A percentile compares a stretch with the other conserved stretches of the same genome.
These are phyloP conservation scores for Hanseniaspora gamundiae DNA, from an alignment of 1,139 yeast species.

Conservation along the genomic window DNA sequence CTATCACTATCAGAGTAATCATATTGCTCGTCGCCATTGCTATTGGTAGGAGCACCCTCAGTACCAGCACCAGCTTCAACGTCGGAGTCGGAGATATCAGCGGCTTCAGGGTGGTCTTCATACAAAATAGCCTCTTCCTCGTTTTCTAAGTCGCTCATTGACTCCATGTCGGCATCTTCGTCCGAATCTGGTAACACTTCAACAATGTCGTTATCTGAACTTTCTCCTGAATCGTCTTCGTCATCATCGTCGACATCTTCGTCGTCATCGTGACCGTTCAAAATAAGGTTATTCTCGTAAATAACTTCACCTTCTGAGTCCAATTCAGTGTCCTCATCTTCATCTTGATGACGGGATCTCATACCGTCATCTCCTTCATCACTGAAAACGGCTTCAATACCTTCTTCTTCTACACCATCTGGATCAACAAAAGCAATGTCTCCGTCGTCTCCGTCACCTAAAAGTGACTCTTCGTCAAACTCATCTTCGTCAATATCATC, in stretches of 20 bases:
- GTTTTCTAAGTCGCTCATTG: constrained; percentile 13
- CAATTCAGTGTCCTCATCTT: constrained; percentile 5
- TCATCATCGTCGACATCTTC: constrained; percentile 18
- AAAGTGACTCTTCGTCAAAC: constrained; percentile 29
- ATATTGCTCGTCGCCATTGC: constrained; percentile 15
- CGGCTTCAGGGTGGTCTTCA: constrained; percentile 26
- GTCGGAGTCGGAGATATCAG: constrained; percentile 18
- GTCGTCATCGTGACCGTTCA: constrained; percentile 7
- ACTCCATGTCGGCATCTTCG: constrained; percentile 22
- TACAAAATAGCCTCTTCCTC: constrained; percentile 14
- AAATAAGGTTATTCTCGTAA: constrained; percentile 2
- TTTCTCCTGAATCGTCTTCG: constrained; percentile 14
- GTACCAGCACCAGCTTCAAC: constrained; percentile 19
- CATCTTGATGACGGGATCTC: constrained; percentile 15
- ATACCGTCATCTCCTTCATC: constrained; percentile 25
- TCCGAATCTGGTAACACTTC: constrained; percentile 18
- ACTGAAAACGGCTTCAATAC: constrained; percentile 32
- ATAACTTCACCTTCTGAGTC: constrained; percentile 1
- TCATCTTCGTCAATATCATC: constrained; percentile 62
- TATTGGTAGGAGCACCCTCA: constrained; percentile 20
- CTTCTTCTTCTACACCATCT: constrained; percentile 27
- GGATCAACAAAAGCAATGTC: constrained; percentile 29
- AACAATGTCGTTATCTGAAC: constrained; percentile 19
- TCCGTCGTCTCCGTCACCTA: constrained; percentile 29
- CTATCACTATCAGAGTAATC: constrained; percentile 20